Percentiles rank a stretch among this genome's conserved stretches.
Evolutionary conservation across 305 asterid genomes (phyloP).

Genomic region (Coffea humblotiana): DNA sequence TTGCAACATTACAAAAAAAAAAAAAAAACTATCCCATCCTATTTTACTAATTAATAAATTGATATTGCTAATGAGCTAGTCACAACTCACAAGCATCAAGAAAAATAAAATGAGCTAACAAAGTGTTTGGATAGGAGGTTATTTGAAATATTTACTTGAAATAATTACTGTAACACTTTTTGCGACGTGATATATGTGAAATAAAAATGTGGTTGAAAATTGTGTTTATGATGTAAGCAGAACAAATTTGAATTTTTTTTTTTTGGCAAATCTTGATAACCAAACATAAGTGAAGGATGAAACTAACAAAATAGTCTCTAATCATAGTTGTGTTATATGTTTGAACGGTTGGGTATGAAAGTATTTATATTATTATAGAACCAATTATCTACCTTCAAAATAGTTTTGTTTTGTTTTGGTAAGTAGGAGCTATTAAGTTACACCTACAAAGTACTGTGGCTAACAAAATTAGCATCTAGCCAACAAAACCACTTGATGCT

Average conservation of each 20-base stretch:
- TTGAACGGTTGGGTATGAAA: neutral
- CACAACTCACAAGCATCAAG: neutral
- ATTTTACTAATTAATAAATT: neutral
- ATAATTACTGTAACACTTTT: too few species aligned
- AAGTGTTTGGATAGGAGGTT: too few species aligned
- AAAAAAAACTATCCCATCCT: too few species aligned
- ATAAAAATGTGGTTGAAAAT: too few species aligned
- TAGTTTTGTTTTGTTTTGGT: neutral
- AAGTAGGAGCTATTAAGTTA: neutral
- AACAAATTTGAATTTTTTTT: too few species aligned
- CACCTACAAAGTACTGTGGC: too few species aligned
- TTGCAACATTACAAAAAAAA: neutral
- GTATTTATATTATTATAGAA: neutral
- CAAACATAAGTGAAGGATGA: neutral
- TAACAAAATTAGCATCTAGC: too few species aligned
- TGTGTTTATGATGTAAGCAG: too few species aligned
- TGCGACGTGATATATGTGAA: too few species aligned
- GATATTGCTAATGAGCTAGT: neutral
- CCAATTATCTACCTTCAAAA: neutral
- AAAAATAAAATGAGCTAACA: neutral
- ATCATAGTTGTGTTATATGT: neutral
- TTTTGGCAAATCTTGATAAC: too few species aligned
- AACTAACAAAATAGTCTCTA: neutral
- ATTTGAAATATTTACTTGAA: too few species aligned
- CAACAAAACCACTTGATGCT: too few species aligned